These are phyloP conservation scores for Pythium monospermum DNA, from an alignment of 352 stramenopile genomes.

Conservation along the genomic window DNA sequence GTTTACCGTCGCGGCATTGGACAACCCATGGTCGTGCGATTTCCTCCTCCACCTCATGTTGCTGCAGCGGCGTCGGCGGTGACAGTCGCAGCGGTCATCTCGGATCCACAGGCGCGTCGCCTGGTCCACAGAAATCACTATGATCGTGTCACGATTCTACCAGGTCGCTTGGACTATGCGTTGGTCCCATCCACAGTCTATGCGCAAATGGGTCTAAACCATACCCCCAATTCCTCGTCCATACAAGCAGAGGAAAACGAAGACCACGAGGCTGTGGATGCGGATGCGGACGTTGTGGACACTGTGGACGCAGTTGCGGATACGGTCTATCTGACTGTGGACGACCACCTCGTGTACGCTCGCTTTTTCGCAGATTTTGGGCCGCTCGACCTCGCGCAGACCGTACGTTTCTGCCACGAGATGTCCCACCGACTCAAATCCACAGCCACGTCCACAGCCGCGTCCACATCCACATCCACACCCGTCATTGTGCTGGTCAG, in stretches of 20 bases:
- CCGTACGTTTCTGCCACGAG: conserved; percentile 87
- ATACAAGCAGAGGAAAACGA: not conserved
- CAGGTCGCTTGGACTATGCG: conserved; percentile 26
- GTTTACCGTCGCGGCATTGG: too few relatives aligned
- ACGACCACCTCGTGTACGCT: conserved; percentile 90
- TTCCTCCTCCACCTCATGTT: too few relatives aligned
- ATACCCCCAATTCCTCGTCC: too few relatives aligned
- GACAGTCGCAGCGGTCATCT: not conserved
- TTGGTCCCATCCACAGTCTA: conserved; percentile 13
- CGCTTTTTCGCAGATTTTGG: conserved; percentile 98
- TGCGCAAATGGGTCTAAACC: too few relatives aligned
- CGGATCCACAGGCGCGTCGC: not conserved
- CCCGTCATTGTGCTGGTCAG: conserved; percentile 71
- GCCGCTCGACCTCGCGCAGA: conserved; percentile 91
- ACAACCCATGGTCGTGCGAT: too few relatives aligned
- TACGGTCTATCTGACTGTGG: conserved; percentile 29
- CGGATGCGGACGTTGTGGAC: too few relatives aligned
- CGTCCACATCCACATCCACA: too few relatives aligned
- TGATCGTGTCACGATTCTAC: conserved; percentile 27
- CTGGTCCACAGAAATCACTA: conserved; percentile 6
- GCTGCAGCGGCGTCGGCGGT: too few relatives aligned
- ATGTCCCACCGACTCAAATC: conserved; percentile 59
- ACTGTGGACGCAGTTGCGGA: not conserved
- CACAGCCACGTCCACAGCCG: too few relatives aligned
- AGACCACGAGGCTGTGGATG: not conserved